Conservation (phyloP, 257 asterid genomes). For the Fraxinus americana region DNA sequence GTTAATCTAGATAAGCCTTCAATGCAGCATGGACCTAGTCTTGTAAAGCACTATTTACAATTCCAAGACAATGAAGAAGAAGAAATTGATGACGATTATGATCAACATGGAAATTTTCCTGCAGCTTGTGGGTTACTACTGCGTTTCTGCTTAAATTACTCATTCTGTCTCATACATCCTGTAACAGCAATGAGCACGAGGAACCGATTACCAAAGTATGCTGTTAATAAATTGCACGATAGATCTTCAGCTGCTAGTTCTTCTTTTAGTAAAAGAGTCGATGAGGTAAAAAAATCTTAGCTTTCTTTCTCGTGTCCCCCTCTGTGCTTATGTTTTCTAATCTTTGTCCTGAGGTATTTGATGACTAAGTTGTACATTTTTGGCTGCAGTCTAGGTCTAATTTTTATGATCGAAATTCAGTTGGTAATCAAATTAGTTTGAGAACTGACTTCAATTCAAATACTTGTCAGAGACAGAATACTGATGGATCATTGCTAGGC, state of each 20-base stretch:
- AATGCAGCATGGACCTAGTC: slow-evolving; percentile 76
- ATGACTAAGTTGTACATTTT: slow-evolving; percentile 4
- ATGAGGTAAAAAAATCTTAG: slow-evolving; percentile 50
- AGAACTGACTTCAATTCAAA: neutral
- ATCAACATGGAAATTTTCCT: slow-evolving; percentile 38
- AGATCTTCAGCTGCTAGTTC: slow-evolving; percentile 49
- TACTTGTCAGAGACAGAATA: slow-evolving; percentile 26
- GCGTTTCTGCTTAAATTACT: slow-evolving; percentile 61
- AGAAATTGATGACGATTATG: slow-evolving; percentile 57
- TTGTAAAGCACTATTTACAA: slow-evolving; percentile 49
- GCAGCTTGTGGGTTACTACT: slow-evolving; percentile 78
- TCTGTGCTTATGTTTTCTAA: slow-evolving; percentile 1
- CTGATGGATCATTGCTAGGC: slow-evolving; percentile 13
- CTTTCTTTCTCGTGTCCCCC: neutral
- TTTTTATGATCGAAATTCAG: slow-evolving; percentile 38
- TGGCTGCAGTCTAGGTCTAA: slow-evolving; percentile 43
- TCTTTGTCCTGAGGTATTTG: neutral
- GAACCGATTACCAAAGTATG: slow-evolving; percentile 47
- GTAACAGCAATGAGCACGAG: slow-evolving; percentile 63
- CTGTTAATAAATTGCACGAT: slow-evolving; percentile 43
- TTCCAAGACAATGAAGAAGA: slow-evolving; percentile 45
- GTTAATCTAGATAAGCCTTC: slow-evolving; percentile 44
- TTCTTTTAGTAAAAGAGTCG: slow-evolving; percentile 42
- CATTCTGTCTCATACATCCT: slow-evolving; percentile 54
- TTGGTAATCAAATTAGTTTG: neutral